Percentiles rank a stretch among this genome's conserved stretches.
phyloP scores from a whole-genome alignment of 352 stramenopile genomes.

The Peronospora belbahrii region DNA sequence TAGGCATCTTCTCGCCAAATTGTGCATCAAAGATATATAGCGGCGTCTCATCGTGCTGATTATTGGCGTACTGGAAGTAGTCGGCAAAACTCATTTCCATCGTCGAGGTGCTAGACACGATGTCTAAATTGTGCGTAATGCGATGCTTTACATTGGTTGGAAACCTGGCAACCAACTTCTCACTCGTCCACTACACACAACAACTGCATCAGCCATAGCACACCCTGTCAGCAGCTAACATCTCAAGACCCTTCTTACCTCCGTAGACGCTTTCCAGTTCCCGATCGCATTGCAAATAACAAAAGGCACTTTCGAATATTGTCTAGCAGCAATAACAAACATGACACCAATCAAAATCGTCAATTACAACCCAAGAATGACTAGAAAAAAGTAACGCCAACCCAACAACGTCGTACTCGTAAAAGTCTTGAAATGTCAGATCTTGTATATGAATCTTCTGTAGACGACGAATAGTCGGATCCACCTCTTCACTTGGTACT shows the following conservation, averaged over 20 bases:
- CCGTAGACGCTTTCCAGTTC: conserved; percentile 60
- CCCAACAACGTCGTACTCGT: too few relatives aligned
- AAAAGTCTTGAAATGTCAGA: conserved; percentile 61
- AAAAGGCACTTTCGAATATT: conserved; percentile 65
- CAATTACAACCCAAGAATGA: not conserved
- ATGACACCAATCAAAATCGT: not conserved
- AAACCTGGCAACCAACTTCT: conserved; percentile 51
- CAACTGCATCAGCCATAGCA: not conserved
- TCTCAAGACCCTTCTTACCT: conserved; percentile 26
- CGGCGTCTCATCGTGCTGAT: conserved; percentile 77
- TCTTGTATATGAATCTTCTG: conserved; percentile 47
- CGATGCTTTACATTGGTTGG: conserved; percentile 37
- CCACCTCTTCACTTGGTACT: conserved; percentile 31
- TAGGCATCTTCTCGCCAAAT: conserved; percentile 79
- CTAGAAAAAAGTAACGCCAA: too few relatives aligned
- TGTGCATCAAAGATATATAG: conserved; percentile 83
- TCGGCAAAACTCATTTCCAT: conserved; percentile 75
- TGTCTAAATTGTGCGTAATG: conserved; percentile 81
- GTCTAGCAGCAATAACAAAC: conserved; percentile 20
- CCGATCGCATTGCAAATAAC: conserved; percentile 61
- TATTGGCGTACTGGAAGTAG: conserved; percentile 52
- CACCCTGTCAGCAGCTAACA: not conserved
- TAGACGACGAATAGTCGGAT: conserved; percentile 41
- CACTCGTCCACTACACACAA: conserved; percentile 54
- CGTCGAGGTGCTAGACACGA: conserved; percentile 38